These are phyloP conservation scores for Aspergillus alliaceus DNA, from an alignment of 2,329 filamentous ascomycete species.

Conservation along the genomic window DNA sequence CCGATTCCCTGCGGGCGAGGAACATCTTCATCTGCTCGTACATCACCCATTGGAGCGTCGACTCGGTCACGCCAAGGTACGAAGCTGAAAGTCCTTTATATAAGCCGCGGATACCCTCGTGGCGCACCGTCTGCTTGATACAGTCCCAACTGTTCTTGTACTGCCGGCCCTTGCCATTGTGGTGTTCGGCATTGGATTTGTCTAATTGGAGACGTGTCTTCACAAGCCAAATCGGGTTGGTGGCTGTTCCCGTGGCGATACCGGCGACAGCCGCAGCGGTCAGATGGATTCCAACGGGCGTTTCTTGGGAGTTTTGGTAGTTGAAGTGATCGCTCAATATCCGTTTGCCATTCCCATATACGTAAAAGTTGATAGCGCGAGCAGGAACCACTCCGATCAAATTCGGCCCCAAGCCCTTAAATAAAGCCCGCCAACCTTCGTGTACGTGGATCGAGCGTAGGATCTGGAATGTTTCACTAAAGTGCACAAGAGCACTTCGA, in stretches of 20 bases:
- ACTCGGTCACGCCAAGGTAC: slow-evolving; percentile 88
- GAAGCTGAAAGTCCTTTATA: slow-evolving; percentile 91
- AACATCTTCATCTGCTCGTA: slow-evolving; percentile 88
- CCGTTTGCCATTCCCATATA: slow-evolving; percentile 88
- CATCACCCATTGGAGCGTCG: slow-evolving; percentile 87
- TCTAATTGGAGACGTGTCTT: slow-evolving; percentile 93
- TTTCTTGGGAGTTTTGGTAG: slow-evolving; percentile 47
- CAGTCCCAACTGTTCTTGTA: slow-evolving; percentile 91
- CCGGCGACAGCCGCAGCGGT: slow-evolving; percentile 74
- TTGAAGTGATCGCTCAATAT: slow-evolving; percentile 69
- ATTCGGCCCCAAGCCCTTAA: slow-evolving; percentile 91
- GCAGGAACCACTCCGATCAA: slow-evolving; percentile 87
- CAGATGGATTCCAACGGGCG: slow-evolving; percentile 72
- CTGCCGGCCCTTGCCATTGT: slow-evolving; percentile 54
- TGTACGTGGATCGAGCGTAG: slow-evolving; percentile 74
- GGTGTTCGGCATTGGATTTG: slow-evolving; percentile 70
- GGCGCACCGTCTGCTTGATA: slow-evolving; percentile 73
- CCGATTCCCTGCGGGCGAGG: slow-evolving; percentile 64
- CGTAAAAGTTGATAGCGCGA: slow-evolving; percentile 88
- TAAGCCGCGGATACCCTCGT: slow-evolving; percentile 78
- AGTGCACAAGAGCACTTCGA: slow-evolving; percentile 54
- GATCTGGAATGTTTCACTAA: slow-evolving; percentile 79
- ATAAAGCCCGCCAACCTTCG: slow-evolving; percentile 84
- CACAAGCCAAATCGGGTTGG: slow-evolving; percentile 94
- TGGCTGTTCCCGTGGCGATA: slow-evolving; percentile 83